Evolutionary conservation across 2,329 filamentous ascomycete species (phyloP), one percentile per base, ranked within the genome.

Genomic region (Keithomyces neogunnii): DNA sequence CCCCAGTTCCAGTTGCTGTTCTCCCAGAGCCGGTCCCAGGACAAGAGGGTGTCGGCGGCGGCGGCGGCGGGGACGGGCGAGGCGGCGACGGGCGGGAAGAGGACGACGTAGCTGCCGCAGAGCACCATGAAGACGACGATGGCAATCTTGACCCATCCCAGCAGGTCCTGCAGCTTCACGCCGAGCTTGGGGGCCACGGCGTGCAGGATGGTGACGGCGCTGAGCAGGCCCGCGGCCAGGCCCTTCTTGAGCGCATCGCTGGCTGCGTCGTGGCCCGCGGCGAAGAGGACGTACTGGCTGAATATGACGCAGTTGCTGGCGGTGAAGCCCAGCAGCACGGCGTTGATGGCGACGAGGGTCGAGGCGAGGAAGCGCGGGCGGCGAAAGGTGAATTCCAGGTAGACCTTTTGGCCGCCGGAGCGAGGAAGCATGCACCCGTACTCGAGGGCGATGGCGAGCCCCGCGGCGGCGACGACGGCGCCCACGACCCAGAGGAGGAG

Each of bases 251-350:
- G 63, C 10, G 72, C 56, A 45, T 80, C 78, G 1, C 71, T 74
- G 36, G 79, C 65, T 36, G 78, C 66, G 43, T 78, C 66, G 4
- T 81, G 56, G 84, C 49, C 49, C 32, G 40, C 43, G 3, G 49
- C 49, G 29, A 50, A 85, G 1, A 85, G 67, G 0, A 77, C 71
- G 54, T 87, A 86, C 55, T 84, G 80, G 49, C 80, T 81, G 56
- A 86, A 86, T 0, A 87, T 76, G 49, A 88, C 80, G 61, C 83
- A 85, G 60, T 87, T 88, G 59, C 80, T 84, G 0, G 82, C 82
- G 0, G 84, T 86, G 51, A 87, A 86, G 0, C 82, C 81, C 0
- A 88, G 67, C 0, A 86, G 62, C 0, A 87, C 75, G 0, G 79
- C 81, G 50, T 86, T 78, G 1, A 82, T 74, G 0, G 82, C 82